Conservation (phyloP, 768 basidiomycete species). For the Amanita jacksonii region DNA sequence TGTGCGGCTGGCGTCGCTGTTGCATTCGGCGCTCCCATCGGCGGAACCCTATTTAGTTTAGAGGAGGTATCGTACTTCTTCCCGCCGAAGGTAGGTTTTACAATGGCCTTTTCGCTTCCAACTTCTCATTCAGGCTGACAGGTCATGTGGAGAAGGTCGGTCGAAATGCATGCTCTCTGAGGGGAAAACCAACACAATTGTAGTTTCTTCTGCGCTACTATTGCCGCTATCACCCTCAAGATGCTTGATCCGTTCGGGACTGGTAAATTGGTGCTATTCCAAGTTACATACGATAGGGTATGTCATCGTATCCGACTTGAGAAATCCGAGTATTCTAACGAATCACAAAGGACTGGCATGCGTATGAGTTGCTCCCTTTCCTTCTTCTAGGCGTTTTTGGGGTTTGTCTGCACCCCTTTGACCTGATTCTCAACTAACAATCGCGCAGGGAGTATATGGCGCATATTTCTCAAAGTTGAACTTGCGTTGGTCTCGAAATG, state of each 20-base stretch:
- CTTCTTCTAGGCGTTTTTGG: conserved; percentile 84
- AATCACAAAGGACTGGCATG: conserved; percentile 74
- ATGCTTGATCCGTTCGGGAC: conserved; percentile 95
- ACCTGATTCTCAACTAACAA: conserved; percentile 5
- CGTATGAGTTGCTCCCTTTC: conserved; percentile 80
- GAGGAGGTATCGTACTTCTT: conserved; percentile 98
- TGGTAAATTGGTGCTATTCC: conserved; percentile 87
- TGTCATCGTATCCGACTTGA: conserved; percentile 8
- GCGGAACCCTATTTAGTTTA: conserved; percentile 84
- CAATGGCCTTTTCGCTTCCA: background rate
- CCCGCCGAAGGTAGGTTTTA: conserved; percentile 65
- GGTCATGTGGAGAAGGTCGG: conserved; percentile 91
- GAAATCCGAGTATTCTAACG: background rate
- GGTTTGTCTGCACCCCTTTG: conserved; percentile 32
- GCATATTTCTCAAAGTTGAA: conserved; percentile 91
- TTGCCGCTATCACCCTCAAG: conserved; percentile 89
- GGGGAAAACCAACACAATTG: conserved; percentile 18
- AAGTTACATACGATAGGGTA: conserved; percentile 83
- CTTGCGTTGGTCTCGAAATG: conserved; percentile 75
- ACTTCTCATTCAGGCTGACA: conserved; percentile 16
- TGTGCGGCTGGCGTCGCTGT: conserved; percentile 97
- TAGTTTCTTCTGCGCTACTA: conserved; percentile 97
- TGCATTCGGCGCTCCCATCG: conserved; percentile 94
- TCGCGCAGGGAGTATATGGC: conserved; percentile 76
- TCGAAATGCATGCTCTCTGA: conserved; percentile 10